These are phyloP conservation scores for Meredithiella fracta DNA, from an alignment of 2,329 filamentous ascomycete genomes.

Conservation along the genomic window DNA sequence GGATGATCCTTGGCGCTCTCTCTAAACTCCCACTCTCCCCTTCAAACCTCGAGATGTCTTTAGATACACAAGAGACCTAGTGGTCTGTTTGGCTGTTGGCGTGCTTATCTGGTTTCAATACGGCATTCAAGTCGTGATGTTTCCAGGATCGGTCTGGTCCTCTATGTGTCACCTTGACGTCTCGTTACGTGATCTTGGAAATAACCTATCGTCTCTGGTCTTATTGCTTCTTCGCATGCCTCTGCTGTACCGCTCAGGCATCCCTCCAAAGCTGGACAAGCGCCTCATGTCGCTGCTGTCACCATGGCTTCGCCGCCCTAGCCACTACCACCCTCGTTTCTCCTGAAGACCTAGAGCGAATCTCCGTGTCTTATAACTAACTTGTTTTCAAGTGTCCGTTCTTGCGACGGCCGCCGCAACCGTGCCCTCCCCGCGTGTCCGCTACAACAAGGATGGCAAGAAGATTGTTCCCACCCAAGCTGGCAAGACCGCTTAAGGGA, in stretches of 20 bases:
- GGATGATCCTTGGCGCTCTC: constrained; percentile 45
- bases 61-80: background rate
- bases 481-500: constrained; percentile 37
- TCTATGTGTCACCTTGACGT: background rate
- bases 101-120: background rate
- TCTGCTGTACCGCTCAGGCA: constrained; percentile 1
- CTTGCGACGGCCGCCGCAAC: constrained; percentile 93
- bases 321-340: background rate
- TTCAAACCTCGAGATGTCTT: background rate
- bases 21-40: constrained; percentile 21
- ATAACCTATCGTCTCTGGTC: background rate
- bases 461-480: constrained; percentile 84
- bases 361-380: constrained; percentile 24
- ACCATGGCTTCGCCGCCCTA: background rate
- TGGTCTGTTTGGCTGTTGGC: constrained; percentile 4
- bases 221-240: background rate
- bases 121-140: constrained; percentile 1
- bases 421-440: constrained; percentile 91
- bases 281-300: constrained; percentile 7
- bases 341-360: background rate
- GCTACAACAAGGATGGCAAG: constrained; percentile 99
- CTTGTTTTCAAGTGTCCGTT: constrained; percentile 62
- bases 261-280: constrained; percentile 11
- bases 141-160: background rate
- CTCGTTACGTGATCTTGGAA: background rate